Evolutionary conservation across 2,329 filamentous ascomycete species (phyloP), one percentile per base, ranked within the genome.

Genomic region (Whalleya microplaca): DNA sequence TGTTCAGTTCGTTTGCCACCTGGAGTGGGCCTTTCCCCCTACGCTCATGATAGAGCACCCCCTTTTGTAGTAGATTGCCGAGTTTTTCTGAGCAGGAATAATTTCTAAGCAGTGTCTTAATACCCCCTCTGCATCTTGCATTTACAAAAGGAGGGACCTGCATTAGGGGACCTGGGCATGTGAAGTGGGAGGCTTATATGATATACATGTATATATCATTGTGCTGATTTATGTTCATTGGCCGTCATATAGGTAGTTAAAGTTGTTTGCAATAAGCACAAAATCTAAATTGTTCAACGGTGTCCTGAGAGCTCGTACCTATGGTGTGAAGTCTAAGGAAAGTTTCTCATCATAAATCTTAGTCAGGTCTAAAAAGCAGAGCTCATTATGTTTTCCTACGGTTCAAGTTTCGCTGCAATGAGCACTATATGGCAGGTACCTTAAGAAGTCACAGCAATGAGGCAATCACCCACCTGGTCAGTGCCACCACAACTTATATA

Each of bases 1-100:
- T 64, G 56, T 63, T 64, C 58, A 43, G 60, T 64, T 65, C 58
- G 48, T 59, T 61, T 51, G 58, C 58, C 55, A 58, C 55, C 58
- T 47, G 48, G 56, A 43, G 59, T 62, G 58, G 55, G 50, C 45
- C 51, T 54, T 56, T 55, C 57, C 45, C 61, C 61, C 53, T 41
- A 55, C 32, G 43, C 52, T 51, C 19, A 48, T 53, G 44, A 10
- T 18, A 37, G 32, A 37, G 32, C 32, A 37, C 32, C 32, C 4
- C 32, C 32, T 12, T 16, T 37, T 12, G 32, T 16, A 37, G 32
- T 37, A 37, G 8, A 14, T 37, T 16, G 14, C 32, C 10, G 6
- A 37, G 32, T 7, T 3, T 14, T 14, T 5, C 23, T 27, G 21
- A 45, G 21, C 43, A 18, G 23, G 18, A 45, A 18, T 27, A 23